Conservation (phyloP, 768 basidiomycete species). For the Cystoderma amianthinum region DNA sequence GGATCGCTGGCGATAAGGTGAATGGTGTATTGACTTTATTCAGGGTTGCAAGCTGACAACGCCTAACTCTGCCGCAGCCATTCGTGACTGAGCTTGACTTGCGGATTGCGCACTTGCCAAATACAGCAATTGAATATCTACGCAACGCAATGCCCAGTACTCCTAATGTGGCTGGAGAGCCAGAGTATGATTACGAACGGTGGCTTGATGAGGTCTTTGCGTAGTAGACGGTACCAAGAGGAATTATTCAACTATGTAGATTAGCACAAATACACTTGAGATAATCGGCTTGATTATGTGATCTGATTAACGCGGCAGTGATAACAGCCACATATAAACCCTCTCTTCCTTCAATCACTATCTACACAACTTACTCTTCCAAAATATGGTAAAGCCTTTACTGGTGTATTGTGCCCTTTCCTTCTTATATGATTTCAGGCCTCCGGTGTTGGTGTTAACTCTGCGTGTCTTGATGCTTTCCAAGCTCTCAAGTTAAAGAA, state of each 20-base stretch:
- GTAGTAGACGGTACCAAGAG: constrained; percentile 18
- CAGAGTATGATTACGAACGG: constrained; percentile 73
- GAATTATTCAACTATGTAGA: background rate
- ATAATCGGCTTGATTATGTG: constrained; percentile 7
- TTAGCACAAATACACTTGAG: too few species aligned
- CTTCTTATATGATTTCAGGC: constrained; percentile 25
- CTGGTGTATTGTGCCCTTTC: background rate
- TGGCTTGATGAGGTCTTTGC: constrained; percentile 80
- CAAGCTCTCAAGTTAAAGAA: constrained; percentile 72
- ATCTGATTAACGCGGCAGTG: constrained; percentile 12
- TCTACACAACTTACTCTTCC: constrained; percentile 10
- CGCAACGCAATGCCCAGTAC: constrained; percentile 70
- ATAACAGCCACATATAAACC: constrained; percentile 14
- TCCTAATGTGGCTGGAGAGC: constrained; percentile 47
- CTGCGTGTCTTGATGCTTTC: constrained; percentile 50
- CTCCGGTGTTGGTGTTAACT: constrained; percentile 61
- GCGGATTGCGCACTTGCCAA: constrained; percentile 74
- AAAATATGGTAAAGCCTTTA: constrained; percentile 27
- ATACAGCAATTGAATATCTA: constrained; percentile 72
- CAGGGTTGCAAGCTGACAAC: background rate
- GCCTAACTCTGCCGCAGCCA: constrained; percentile 44
- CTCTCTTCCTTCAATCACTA: constrained; percentile 16
- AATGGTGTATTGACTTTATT: constrained; percentile 7
- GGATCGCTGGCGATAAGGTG: constrained; percentile 87
- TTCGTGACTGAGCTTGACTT: constrained; percentile 94